phyloP scores from a whole-genome alignment of 2,329 filamentous ascomycete species.

The Xylaria sp. region DNA sequence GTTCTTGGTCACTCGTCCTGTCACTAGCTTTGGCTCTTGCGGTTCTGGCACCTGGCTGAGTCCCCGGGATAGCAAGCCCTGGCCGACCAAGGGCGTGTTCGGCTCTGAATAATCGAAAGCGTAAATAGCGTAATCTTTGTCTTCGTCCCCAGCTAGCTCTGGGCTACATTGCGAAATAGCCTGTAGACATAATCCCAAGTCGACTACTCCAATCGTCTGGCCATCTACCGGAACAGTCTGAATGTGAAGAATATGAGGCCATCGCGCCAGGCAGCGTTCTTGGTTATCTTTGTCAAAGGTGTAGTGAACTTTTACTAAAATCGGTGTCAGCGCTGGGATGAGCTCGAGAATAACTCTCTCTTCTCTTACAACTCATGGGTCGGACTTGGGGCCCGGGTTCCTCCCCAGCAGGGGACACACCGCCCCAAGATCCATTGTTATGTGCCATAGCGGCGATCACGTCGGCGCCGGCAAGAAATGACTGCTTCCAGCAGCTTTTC shows the following conservation, averaged over 20 bases:
- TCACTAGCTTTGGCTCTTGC: slow-evolving; percentile 75
- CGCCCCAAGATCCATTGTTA: slow-evolving; percentile 46
- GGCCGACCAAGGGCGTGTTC: slow-evolving; percentile 90
- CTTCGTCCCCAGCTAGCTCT: slow-evolving; percentile 79
- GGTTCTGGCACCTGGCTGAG: slow-evolving; percentile 59
- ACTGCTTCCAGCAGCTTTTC: slow-evolving; percentile 1
- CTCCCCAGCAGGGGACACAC: slow-evolving; percentile 48
- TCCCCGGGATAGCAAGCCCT: slow-evolving; percentile 92
- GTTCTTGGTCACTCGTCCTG: slow-evolving; percentile 90
- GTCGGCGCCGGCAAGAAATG: slow-evolving; percentile 8
- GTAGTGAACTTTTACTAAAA: slow-evolving; percentile 91
- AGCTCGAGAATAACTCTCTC: slow-evolving; percentile 16
- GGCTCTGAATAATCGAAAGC: slow-evolving; percentile 96
- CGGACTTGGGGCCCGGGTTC: slow-evolving; percentile 67
- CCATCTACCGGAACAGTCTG: slow-evolving; percentile 86
- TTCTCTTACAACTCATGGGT: slow-evolving; percentile 73
- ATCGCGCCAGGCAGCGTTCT: slow-evolving; percentile 88
- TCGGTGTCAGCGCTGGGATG: slow-evolving; percentile 41
- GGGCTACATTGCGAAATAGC: slow-evolving; percentile 83
- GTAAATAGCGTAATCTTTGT: slow-evolving; percentile 93
- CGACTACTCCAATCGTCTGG: slow-evolving; percentile 84
- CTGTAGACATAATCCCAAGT: slow-evolving; percentile 86
- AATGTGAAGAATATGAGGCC: slow-evolving; percentile 81
- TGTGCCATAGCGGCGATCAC: slow-evolving; percentile 43
- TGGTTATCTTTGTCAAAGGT: slow-evolving; percentile 92